Evolutionary conservation across 768 basidiomycete genomes (phyloP), one percentile per base, ranked within the genome.

Genomic region (Dentipellis fragilis): DNA sequence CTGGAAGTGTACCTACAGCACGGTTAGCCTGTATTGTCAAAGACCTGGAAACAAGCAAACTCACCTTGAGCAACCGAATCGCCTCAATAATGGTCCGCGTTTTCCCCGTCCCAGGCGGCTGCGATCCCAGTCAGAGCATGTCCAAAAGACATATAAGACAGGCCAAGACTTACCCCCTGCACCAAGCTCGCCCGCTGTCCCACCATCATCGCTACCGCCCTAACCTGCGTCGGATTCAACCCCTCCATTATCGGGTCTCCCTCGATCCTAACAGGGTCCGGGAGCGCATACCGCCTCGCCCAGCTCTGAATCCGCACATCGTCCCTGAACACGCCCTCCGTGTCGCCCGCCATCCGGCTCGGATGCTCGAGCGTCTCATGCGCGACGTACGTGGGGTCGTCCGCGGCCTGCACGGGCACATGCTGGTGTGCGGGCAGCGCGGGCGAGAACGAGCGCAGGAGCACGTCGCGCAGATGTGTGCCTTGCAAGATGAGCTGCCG

Each of bases 71-170:
- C 16, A 94, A 65, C 60, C 81, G 85, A 56, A 90, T 76, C 0
- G 89, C 77, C 66, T 94, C 85, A n/a, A 92, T 83, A 48, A 94
- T 92, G 0, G 91, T 94, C 66, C 86, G 85, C 2, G 93, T 94
- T 69, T 97, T 97, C 37, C 93, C 93, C 0, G 91, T 93, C 19
- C 92, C 92, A 17, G 91, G 92, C 40, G 92, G 90, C 88, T 91
- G 62, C 16, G 59, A 35, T 48, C 54, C 21, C n/a, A 39, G 6
- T 16, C n/a, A 23, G 47, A 54, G 22, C 56, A 10, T 35, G 29
- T 29, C 29, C 29, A 29, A 29, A 3, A 6, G 29, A 49, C 54
- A 23, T 10, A 47, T 42, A 19, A 57, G 35, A 38, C 17, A 45
- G 52, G 54, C 39, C 40, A 38, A 35, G 3, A 73, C 85, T 62